Evolutionary conservation across 1,284 basidiomycete genomes (phyloP).

Genomic region (Somion occarium): DNA sequence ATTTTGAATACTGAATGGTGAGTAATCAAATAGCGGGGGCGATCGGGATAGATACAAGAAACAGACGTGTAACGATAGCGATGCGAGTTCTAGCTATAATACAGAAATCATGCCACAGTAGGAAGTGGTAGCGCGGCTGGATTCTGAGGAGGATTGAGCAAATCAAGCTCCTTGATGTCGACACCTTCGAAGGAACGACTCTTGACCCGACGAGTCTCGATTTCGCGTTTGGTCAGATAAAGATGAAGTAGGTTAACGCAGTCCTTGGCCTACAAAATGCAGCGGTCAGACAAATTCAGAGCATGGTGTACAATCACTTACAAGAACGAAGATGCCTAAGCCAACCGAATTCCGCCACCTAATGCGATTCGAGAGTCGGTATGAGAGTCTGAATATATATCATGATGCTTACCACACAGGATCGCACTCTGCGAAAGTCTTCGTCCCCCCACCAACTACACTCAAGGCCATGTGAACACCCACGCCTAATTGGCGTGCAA

Average conservation of each 20-base stretch:
- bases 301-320: slow-evolving; percentile 27
- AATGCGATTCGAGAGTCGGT: slow-evolving; percentile 2
- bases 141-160: slow-evolving; percentile 38
- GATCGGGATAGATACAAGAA: no score
- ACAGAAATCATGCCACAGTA: no score
- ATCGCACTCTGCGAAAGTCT: slow-evolving; percentile 58
- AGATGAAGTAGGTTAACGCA: slow-evolving; percentile 59
- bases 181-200: slow-evolving; percentile 67
- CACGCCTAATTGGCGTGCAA: slow-evolving; percentile 18
- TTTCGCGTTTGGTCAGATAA: slow-evolving; percentile 63
- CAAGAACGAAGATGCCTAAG: slow-evolving; percentile 61
- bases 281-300: background rate
- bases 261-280: slow-evolving; percentile 55
- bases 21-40: no score
- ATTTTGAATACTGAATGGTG: no score
- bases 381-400: no score
- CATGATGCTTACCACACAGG: slow-evolving; percentile 68
- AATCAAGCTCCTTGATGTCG: slow-evolving; percentile 58
- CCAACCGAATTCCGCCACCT: slow-evolving; percentile 76
- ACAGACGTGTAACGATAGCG: no score
- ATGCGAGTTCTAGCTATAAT: no score
- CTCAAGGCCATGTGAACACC: slow-evolving; percentile 36
- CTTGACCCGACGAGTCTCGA: slow-evolving; percentile 60
- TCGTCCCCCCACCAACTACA: slow-evolving; percentile 50
- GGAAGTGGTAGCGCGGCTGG: no score